phyloP scores from a whole-genome alignment of 495 filamentous ascomycete genomes.

The Penicillium canariense region DNA sequence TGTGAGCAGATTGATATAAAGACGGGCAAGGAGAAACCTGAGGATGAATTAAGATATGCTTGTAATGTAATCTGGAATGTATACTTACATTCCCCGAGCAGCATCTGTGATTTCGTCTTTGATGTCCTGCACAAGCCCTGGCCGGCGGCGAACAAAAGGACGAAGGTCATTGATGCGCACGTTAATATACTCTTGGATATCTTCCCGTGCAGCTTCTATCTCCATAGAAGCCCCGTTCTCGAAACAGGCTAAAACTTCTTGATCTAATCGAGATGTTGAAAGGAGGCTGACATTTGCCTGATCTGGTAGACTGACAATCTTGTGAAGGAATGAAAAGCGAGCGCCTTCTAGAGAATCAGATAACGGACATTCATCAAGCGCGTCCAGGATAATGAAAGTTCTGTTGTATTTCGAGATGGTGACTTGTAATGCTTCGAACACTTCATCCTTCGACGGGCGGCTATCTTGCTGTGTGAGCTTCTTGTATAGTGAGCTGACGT shows the following conservation, averaged over 20 bases:
- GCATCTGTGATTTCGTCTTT: slow-evolving; percentile 2
- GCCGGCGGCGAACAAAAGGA: background rate
- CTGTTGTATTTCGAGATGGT: background rate
- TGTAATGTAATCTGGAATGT: no score
- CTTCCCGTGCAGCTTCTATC: slow-evolving; percentile 3
- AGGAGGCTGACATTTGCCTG: background rate
- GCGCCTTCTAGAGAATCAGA: background rate
- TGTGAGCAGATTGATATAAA: slow-evolving; percentile 3
- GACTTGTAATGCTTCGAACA: background rate
- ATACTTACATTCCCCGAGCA: background rate
- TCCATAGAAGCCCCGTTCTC: background rate
- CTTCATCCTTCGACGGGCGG: background rate
- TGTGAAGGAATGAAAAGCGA: background rate
- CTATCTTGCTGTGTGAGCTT: background rate
- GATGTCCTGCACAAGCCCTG: background rate
- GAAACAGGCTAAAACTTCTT: background rate
- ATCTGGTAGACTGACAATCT: background rate
- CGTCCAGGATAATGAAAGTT: slow-evolving; percentile 25
- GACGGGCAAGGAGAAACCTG: slow-evolving; percentile 9
- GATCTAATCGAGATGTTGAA: background rate
- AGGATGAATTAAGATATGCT: no score
- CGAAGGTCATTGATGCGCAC: slow-evolving; percentile 1
- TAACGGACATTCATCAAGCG: slow-evolving; percentile 25
- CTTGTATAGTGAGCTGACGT: background rate
- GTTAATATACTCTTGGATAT: slow-evolving; percentile 4